Evolutionary conservation across 2,329 filamentous ascomycete species (phyloP), one percentile per base, ranked within the genome.

Genomic region (Colletotrichum abscissum): DNA sequence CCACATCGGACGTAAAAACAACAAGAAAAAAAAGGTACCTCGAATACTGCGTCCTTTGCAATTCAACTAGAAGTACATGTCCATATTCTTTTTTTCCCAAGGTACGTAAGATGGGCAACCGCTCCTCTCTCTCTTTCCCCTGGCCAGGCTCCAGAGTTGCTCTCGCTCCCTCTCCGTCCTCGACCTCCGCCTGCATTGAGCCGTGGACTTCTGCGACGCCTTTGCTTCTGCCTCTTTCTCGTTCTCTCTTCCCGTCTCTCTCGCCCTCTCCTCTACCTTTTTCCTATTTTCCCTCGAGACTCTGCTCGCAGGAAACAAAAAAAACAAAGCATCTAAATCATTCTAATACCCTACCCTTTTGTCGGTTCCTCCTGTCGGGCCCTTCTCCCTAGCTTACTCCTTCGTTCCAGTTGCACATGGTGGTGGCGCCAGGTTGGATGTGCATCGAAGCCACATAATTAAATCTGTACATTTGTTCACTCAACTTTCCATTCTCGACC

Each of bases 381-480:
- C 33, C 54, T 54, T 42, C 42, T 63, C 38, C 63, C 38, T 65
- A 63, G 67, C 22, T 63, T 65, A 55, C 70, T 70, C 70, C 70
- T 73, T 60, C 70, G 58, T 73, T 64, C 70, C 70, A 73, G 63
- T 58, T 55, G 70, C 46, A 59, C 26, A 64, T 60, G 60, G 60
- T 59, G 59, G 55, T 70, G 60, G 67, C 63, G 70, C 67, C 67
- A 57, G 28, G 55, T 60, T 70, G 60, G 42, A 63, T 58, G 69
- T 69, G 69, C 54, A 73, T 52, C 59, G 12, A 73, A 73, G 70
- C 70, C 67, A 73, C 70, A 73, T 73, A 73, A 73, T 73, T 70
- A 70, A n/a, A 70, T 56, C 60, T 46, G 59, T 70, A 64, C 66
- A 58, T 56, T 60, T 70, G 55, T 64, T 73, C 55, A 62, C 63